phyloP scores from a whole-genome alignment of 129 eudicot genomes.

The Chrysanthemum lavandulifolium region DNA sequence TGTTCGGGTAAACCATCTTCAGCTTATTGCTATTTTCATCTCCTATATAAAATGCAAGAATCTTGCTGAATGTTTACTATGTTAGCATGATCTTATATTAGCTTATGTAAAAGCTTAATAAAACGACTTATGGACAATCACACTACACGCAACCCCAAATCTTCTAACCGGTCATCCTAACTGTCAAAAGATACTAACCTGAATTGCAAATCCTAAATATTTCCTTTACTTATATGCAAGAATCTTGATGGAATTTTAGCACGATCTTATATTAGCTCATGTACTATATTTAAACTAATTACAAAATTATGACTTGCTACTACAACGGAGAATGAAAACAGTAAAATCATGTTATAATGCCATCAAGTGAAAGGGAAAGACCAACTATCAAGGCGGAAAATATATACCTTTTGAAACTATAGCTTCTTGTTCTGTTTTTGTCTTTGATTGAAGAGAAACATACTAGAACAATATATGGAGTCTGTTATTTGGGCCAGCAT shows the following conservation, averaged over 20 bases:
- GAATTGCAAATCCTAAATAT: too few species aligned
- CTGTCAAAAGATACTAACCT: too few species aligned
- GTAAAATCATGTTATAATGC: neutral
- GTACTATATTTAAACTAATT: neutral
- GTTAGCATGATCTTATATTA: constrained; percentile 18
- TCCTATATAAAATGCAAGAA: neutral
- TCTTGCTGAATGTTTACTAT: neutral
- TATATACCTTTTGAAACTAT: neutral
- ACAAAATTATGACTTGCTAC: constrained; percentile 6
- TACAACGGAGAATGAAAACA: neutral
- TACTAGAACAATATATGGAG: too few species aligned
- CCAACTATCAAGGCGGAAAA: constrained; percentile 1
- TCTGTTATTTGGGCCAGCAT: too few species aligned
- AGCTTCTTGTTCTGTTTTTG: too few species aligned
- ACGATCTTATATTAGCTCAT: constrained; percentile 16
- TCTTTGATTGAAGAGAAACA: too few species aligned
- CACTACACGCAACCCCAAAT: too few species aligned
- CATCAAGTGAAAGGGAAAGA: neutral
- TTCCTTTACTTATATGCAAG: neutral
- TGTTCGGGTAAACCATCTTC: too few species aligned
- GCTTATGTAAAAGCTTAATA: constrained; percentile 12
- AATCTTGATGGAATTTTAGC: neutral
- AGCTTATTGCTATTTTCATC: too few species aligned
- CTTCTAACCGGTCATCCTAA: too few species aligned
- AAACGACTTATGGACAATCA: too few species aligned